phyloP scores from a whole-genome alignment of 495 filamentous ascomycete genomes.

The Annulohypoxylon maeteangense region DNA sequence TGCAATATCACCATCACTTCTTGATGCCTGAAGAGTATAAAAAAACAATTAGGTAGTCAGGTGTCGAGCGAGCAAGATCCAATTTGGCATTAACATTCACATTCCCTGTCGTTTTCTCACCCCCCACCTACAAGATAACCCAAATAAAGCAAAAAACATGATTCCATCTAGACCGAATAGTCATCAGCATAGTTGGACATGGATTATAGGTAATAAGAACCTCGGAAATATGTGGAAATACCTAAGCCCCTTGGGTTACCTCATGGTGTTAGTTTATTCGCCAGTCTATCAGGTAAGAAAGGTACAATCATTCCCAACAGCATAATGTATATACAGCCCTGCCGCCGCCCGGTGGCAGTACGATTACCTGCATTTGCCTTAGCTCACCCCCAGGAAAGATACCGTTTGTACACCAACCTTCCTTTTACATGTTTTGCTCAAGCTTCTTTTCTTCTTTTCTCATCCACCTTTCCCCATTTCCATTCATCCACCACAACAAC shows the following conservation, averaged over 20 bases:
- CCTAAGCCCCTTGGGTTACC: neutral
- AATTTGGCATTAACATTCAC: too few relatives aligned
- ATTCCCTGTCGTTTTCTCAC: too few relatives aligned
- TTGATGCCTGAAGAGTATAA: too few relatives aligned
- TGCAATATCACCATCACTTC: too few relatives aligned
- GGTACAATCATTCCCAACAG: neutral
- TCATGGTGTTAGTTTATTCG: neutral
- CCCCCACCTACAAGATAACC: too few relatives aligned
- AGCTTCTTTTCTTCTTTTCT: neutral
- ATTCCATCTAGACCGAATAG: too few relatives aligned
- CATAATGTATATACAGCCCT: neutral
- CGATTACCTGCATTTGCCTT: neutral
- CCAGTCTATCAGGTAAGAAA: neutral
- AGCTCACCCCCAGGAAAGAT: neutral
- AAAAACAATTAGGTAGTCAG: neutral
- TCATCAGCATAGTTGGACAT: too few relatives aligned
- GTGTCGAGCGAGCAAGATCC: too few relatives aligned
- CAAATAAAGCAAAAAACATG: too few relatives aligned
- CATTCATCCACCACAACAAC: neutral
- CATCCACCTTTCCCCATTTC: neutral
- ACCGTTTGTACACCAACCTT: neutral
- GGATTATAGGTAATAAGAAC: too few relatives aligned
- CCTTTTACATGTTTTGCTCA: neutral
- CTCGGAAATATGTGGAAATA: too few relatives aligned
- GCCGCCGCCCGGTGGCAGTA: neutral